phyloP scores from a whole-genome alignment of 495 filamentous ascomycete genomes.

The Cercophora samala region DNA sequence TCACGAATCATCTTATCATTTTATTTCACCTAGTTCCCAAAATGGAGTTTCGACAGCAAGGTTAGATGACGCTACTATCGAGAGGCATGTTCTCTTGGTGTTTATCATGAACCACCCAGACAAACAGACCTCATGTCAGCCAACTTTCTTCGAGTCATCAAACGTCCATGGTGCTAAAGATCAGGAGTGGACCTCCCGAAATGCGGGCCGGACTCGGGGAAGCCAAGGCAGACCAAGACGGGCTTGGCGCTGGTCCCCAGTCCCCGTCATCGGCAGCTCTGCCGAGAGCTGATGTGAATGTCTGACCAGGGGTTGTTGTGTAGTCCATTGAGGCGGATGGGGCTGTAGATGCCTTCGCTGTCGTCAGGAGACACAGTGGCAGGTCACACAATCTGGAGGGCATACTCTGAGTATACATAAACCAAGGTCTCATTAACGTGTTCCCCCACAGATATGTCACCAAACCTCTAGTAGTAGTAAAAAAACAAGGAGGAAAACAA shows the following conservation, averaged over 20 bases:
- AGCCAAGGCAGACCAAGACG: background rate
- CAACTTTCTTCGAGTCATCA: background rate
- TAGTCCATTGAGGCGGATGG: background rate
- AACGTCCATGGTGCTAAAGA: background rate
- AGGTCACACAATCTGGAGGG: too few relatives aligned
- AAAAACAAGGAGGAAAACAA: too few relatives aligned
- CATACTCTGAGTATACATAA: too few relatives aligned
- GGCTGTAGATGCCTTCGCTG: too few relatives aligned
- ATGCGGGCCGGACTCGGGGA: background rate
- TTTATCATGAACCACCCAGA: too few relatives aligned
- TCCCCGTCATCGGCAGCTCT: background rate
- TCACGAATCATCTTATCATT: background rate
- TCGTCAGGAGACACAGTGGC: too few relatives aligned
- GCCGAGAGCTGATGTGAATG: constrained; percentile 5
- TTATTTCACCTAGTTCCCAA: background rate
- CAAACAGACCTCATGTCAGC: too few relatives aligned
- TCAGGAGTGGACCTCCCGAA: background rate
- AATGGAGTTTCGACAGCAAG: background rate
- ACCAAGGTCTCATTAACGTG: too few relatives aligned
- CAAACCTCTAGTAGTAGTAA: too few relatives aligned
- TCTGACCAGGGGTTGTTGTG: background rate
- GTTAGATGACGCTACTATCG: background rate
- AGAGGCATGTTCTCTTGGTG: background rate
- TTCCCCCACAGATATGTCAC: too few relatives aligned
- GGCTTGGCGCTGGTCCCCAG: background rate